phyloP scores from a whole-genome alignment of 192 early-diverging fungal genomes.

The Chytriomyces confervae region DNA sequence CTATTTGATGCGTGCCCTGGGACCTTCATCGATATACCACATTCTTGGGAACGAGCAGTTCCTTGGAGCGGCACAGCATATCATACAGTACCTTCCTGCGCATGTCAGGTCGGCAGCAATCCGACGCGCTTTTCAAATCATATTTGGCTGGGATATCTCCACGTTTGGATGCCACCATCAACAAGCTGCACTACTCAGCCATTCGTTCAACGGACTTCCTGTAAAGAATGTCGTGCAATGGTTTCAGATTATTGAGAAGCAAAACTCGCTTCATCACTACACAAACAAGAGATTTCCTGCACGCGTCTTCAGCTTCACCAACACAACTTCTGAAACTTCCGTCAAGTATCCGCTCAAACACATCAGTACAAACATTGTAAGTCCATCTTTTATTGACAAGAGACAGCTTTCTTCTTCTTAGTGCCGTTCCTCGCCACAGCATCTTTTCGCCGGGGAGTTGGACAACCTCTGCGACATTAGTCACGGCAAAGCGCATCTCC shows the following conservation, averaged over 20 bases:
- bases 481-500: constrained; percentile 6
- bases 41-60: constrained; percentile 74
- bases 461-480: constrained; percentile 19
- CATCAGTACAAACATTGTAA: not conserved
- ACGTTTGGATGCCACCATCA: constrained; percentile 46
- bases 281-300: not conserved
- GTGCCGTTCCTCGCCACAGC: not conserved
- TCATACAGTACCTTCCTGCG: constrained; percentile 84
- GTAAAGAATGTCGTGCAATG: constrained; percentile 76
- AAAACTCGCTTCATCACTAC: constrained; percentile 16
- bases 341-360: constrained; percentile 23
- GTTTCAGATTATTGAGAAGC: constrained; percentile 42
- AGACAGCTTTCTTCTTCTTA: not conserved
- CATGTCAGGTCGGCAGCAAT: constrained; percentile 87
- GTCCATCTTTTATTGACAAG: not conserved
- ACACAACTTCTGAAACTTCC: not conserved
- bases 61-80: constrained; percentile 79
- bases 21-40: not conserved
- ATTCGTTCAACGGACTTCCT: constrained; percentile 78
- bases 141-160: constrained; percentile 85
- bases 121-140: constrained; percentile 75
- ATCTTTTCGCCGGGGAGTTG: constrained; percentile 6
- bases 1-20: not conserved
- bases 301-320: not conserved
- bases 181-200: constrained; percentile 76